A percentile compares a stretch with the other conserved stretches of the same genome.
phyloP scores from a whole-genome alignment of 345 rosid species.

The Dovyalis caffra region DNA sequence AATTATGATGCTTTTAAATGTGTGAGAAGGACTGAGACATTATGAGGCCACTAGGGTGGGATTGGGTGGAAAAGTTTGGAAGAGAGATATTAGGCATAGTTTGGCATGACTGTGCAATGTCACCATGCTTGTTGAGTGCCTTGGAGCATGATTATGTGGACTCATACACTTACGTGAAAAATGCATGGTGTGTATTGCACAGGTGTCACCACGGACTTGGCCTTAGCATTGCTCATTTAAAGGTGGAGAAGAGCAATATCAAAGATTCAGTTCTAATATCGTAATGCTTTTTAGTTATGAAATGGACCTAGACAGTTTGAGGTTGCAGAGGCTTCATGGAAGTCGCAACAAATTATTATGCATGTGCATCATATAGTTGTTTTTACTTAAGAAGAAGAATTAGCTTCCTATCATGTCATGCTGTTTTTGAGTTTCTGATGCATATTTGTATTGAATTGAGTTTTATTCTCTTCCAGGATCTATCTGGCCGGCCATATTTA shows the following conservation, averaged over 20 bases:
- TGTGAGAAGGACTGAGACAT: not conserved
- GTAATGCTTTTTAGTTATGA: slow-evolving; percentile 5
- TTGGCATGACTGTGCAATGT: not conserved
- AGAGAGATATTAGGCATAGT: not conserved
- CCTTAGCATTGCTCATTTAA: not conserved
- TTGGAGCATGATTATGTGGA: not conserved
- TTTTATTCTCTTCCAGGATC: slow-evolving; percentile 52
- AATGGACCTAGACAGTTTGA: not conserved
- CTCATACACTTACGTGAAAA: not conserved
- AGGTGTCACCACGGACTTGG: not conserved
- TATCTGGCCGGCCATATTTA: slow-evolving; percentile 82
- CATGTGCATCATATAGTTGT: not conserved
- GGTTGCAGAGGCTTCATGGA: not conserved
- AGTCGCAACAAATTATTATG: not conserved
- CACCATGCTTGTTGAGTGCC: too few species aligned
- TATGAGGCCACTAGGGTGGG: not conserved
- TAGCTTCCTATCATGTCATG: not conserved
- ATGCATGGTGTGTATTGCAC: not conserved
- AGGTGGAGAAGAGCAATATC: not conserved
- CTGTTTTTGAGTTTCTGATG: not conserved
- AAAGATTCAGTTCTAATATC: not conserved
- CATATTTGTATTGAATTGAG: slow-evolving; percentile 1
- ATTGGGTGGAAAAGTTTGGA: not conserved
- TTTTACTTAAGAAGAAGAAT: not conserved
- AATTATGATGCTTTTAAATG: too few species aligned